Base-by-base conservation (phyloP, 306 rosid genomes). In the Casuarina glauca region DNA sequence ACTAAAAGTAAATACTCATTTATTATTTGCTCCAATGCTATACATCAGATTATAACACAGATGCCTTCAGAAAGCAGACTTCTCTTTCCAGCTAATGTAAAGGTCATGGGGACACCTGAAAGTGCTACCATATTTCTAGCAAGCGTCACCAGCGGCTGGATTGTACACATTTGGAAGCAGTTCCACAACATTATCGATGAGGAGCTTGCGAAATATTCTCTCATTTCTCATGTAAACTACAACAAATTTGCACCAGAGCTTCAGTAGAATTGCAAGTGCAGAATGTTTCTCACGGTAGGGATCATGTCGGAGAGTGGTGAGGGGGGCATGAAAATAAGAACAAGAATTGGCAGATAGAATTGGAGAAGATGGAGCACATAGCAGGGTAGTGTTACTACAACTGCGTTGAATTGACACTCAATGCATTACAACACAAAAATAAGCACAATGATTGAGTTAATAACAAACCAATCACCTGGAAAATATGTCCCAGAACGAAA, bases 91-190 rank as follows among this genome's bases (percentile, higher is more conserved):
- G 75, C 98, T 92, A 84, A 95, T 90, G 75, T 85, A 95, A 72
- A 95, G 87, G 76, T 97, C 98, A 88, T 95, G 98, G 54, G 98
- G 93, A 61, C 92, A 93, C 83, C 92, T 89, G 77, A 69, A 95
- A 78, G 92, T 89, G 89, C 97, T 88, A 36, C 98, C 98, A 50
- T 95, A 95, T 87, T 92, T 92, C 85, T 95, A 97, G 84, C 98
- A 95, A 48, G 98, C 98, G 86, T 95, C 98, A 2, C 98, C 98
- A 32, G 92, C 98, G 0, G 95, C 89, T 45, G 98, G 98, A 76
- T 96, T 95, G 85, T 95, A 95, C 76, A 95, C 98, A 66, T 92
- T 79, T 43, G 97, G 98, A 82, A 95, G 97, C 69, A 95, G 74
- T 73, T 95, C 97, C 88, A 92, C 98, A 61, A 95, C 98, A 44